Conservation (phyloP, 768 basidiomycete species). For the Rhodotorula graminis region DNA sequence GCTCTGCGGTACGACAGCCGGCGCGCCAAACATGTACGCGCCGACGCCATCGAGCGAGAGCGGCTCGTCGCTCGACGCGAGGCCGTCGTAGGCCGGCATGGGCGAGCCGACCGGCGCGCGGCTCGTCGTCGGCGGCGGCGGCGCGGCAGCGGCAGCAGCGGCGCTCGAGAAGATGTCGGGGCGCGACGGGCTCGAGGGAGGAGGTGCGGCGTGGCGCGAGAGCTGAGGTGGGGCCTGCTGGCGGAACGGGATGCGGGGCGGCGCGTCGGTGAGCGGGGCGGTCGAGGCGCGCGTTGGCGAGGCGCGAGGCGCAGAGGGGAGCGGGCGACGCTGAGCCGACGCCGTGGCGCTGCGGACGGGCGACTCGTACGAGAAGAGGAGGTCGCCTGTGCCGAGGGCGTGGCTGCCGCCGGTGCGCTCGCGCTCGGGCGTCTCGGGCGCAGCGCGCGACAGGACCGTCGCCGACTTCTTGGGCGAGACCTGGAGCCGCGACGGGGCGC, state of each 20-base stretch:
- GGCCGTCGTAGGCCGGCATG: constrained; percentile 20
- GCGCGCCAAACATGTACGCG: background rate
- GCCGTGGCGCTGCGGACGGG: background rate
- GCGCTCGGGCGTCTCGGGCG: constrained; percentile 8
- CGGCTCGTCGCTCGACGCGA: constrained; percentile 4
- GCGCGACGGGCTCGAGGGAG: constrained; percentile 4
- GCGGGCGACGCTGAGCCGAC: background rate
- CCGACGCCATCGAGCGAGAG: constrained; percentile 20
- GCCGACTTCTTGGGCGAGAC: constrained; percentile 34
- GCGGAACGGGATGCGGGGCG: constrained; percentile 26
- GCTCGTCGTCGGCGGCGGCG: background rate
- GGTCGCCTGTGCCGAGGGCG: background rate
- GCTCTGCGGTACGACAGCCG: background rate
- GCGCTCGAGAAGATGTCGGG: constrained; percentile 20
- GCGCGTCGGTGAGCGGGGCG: constrained; percentile 13
- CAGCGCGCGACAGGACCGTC: constrained; percentile 7
- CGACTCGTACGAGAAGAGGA: constrained; percentile 33
- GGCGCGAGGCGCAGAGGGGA: background rate
- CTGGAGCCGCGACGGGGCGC: constrained; percentile 29
- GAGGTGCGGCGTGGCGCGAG: background rate
- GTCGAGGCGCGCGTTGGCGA: background rate
- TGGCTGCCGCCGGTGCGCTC: no score
- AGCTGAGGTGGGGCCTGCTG: constrained; percentile 3
- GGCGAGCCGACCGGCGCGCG: constrained; percentile 8
- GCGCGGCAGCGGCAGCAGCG: background rate